Conservation (phyloP, 1,284 basidiomycete genomes). For the Ustilago tritici region DNA sequence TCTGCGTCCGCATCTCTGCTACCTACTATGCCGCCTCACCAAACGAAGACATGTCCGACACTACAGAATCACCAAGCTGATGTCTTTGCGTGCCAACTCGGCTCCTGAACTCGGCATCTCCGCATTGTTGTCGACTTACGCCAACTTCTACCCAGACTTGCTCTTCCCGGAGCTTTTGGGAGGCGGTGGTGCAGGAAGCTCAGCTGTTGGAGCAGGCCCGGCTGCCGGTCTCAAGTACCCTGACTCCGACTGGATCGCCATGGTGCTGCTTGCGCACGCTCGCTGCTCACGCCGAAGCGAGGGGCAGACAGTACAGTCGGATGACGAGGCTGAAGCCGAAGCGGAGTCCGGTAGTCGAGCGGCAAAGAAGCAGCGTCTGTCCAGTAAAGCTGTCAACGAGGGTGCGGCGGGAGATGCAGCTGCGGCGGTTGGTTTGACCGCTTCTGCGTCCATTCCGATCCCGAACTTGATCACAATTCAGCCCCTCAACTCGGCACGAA, state of each 20-base stretch:
- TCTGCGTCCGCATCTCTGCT: conserved; percentile 50
- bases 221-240: conserved; percentile 49
- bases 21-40: conserved; percentile 50
- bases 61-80: conserved; percentile 55
- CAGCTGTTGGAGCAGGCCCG: conserved; percentile 28
- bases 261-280: conserved; percentile 42
- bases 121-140: conserved; percentile 50
- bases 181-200: conserved; percentile 26
- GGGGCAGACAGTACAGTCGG: conserved; percentile 37
- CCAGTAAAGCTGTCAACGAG: conserved; percentile 22
- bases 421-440: conserved; percentile 9
- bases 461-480: conserved; percentile 52
- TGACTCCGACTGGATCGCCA: conserved; percentile 43
- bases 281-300: conserved; percentile 22
- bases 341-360: conserved; percentile 6
- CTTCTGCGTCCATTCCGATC: conserved; percentile 26
- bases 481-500: conserved; percentile 39
- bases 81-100: conserved; percentile 44
- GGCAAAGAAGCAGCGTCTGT: conserved; percentile 29
- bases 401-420: conserved; percentile 11
- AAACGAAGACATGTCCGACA: conserved; percentile 51
- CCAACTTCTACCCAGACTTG: conserved; percentile 57
- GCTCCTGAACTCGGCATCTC: conserved; percentile 42
- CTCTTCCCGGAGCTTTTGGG: conserved; percentile 54
- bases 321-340: conserved; percentile 28